These are phyloP conservation scores for Platanus orientalis DNA, from an alignment of 164 flowering plant species.

Conservation along the genomic window DNA sequence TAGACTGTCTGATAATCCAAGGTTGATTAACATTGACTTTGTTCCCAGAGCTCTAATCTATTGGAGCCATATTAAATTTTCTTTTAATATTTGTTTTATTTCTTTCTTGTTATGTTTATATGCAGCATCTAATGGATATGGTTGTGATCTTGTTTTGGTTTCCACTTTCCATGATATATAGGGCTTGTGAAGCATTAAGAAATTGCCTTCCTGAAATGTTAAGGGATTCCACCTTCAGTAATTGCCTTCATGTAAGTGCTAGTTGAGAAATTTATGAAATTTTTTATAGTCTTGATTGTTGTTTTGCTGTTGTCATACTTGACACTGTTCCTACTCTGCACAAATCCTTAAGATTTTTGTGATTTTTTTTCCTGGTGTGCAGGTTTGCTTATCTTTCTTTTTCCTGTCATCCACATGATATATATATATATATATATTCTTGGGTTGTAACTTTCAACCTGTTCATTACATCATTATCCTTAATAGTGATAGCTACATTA, in stretches of 20 bases:
- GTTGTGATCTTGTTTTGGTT: neutral
- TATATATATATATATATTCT: too few relatives aligned
- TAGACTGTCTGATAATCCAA: constrained; percentile 23
- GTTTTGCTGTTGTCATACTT: neutral
- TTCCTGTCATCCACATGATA: neutral
- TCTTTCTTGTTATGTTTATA: neutral
- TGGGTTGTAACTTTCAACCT: too few relatives aligned
- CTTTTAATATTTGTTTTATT: too few relatives aligned
- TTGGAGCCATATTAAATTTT: too few relatives aligned
- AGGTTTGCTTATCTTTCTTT: neutral
- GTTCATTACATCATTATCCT: too few relatives aligned
- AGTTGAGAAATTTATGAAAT: neutral
- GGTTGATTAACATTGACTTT: constrained; percentile 11
- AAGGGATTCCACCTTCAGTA: constrained; percentile 5
- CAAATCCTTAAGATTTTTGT: neutral
- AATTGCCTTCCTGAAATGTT: constrained; percentile 14
- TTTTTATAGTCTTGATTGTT: too few relatives aligned
- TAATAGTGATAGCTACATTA: too few relatives aligned
- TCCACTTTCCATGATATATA: constrained; percentile 3
- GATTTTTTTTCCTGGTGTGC: neutral
- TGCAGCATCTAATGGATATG: neutral
- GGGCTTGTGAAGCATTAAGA: constrained; percentile 22
- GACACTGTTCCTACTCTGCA: neutral
- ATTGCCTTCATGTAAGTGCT: constrained; percentile 16
- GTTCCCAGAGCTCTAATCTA: neutral